Evolutionary conservation across 257 asterid genomes (phyloP), one percentile per base, ranked within the genome.

Genomic region (Penstemon eatonii): DNA sequence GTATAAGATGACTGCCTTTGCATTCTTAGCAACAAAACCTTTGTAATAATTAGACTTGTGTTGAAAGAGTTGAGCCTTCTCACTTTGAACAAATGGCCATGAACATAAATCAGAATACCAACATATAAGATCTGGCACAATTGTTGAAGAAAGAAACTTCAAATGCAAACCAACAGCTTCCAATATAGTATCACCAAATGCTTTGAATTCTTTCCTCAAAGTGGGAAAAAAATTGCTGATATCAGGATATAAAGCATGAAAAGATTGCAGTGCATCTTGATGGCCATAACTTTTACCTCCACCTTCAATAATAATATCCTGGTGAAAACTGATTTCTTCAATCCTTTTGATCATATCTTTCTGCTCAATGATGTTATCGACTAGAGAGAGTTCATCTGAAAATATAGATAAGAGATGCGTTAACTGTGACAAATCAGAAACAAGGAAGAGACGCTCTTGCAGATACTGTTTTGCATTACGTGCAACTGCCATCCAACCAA

Each of bases 401-500:
- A 87, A 94, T 76, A 94, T 76, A 65, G 87, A 79, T 49, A 94
- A 76, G 73, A 94, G 86, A 82, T 76, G 68, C 9, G 88, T 76
- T 76, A 94, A 78, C 73, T 91, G 89, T 10, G 86, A 66, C 67
- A 91, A 80, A 81, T 94, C 96, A 43, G 97, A 87, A 77, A 84
- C 92, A 76, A 94, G 99, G 80, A 85, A 90, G 81, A 94, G 91
- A 39, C 89, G 81, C 66, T 94, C 97, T 81, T 79, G 80, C 63
- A 85, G 86, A 82, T 80, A 94, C 72, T 89, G 96, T 70, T 84
- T 81, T 36, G 96, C 94, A 79, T 87, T 90, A 68, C 89, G 96
- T 71, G 97, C 85, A 40, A 94, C 73, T 13, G 97, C 97, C 99
- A 88, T 91, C 99, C 99, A 94, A 78, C 96, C 92, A 75, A 89